Evolutionary conservation across 2,329 filamentous ascomycete genomes (phyloP), one percentile per base, ranked within the genome.

Genomic region (Arthrinium puccinioides): DNA sequence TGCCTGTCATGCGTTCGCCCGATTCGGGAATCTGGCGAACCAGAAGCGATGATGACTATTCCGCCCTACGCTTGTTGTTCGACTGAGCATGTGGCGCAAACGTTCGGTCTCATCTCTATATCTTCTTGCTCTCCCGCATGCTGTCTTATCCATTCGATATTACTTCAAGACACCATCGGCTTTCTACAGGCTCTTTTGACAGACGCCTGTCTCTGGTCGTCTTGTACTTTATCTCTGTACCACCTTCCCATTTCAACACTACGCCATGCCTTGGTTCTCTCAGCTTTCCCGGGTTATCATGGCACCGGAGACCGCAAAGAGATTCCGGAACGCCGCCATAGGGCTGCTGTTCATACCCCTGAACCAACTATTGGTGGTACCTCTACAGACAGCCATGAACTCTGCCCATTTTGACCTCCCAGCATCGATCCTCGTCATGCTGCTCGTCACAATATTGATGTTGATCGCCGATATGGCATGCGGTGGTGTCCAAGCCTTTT

Each of bases 401-500:
- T 33, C 46, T 19, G 42, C 47, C 37, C 44, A 43, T n/a, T 36
- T 56, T 33, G 51, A 48, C 21, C 36, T 58, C 13, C 55, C 55
- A 24, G 54, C 55, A 3, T 56, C 55, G 9, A 53, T 58, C 16
- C 31, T 56, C 16, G 51, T 54, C 4, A 55, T 57, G 53, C 29
- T 54, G 10, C 31, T 54, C 9, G 31, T 48, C 7, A 40, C 43
- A 11, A 15, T 45, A 16, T 9, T 45, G 25, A 51, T 56, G 50
- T 39, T 47, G 8, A 26, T 49, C 25, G 44, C 47, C 18, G 51
- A 50, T 25, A 46, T n/a, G 8, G 35, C 52, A 23, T 44, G 45
- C 37, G 32, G 24, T 14, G 40, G 45, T 5, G 44, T 47, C 16
- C 36, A 29, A 19, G 32, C 27, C 8, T 41, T 55, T 35, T 58